Evolutionary conservation across 2,329 filamentous ascomycete genomes (phyloP), one percentile per base, ranked within the genome.

Genomic region (Fusarium falciforme): DNA sequence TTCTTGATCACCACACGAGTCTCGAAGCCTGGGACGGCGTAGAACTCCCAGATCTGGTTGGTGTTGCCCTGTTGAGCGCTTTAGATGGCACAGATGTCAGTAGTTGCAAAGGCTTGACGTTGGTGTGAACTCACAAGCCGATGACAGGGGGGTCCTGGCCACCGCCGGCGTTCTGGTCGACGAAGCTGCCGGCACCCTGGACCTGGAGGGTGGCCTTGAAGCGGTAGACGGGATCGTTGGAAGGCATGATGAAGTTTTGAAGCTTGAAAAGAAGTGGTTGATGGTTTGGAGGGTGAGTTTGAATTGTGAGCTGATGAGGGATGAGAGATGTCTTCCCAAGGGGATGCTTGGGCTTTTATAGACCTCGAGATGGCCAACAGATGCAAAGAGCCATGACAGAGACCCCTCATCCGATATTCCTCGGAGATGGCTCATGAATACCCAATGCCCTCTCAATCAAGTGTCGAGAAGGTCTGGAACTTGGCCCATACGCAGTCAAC

Each of bases 1-100:
- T 35, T 61, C 59, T 61, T 61, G 27, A 61, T 20, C n/a, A 52
- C 59, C 12, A 61, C 59, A 6, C 59, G 59, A 9, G 59, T 61
- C 25, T 61, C 59, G 17, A 61, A 61, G 22, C 59, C 59, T 35
- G 40, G 59, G 29, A 61, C 59, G 17, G 40, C 12, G 42, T 61
- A 61, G 29, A 61, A 49, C 31, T 61, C 40, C 59, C 59, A 61
- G 44, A 52, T 52, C 40, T 61, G 40, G 38, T 61, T 61, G 6
- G 40, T 14, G 59, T 61, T 61, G 17, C 25, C 47, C 17, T 52
- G 58, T 5, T 61, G 58, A 7, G 33, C 25, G 16, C 54, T 58
- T 22, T 4, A 33, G 20, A 16, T 20, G n/a, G 31, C n/a, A 7
- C 4, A 35, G 0, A 31, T 14, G 52, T 55, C 8, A 57, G 52